phyloP scores from a whole-genome alignment of 1,284 basidiomycete genomes.

The Sanghuangporus sanghuang region DNA sequence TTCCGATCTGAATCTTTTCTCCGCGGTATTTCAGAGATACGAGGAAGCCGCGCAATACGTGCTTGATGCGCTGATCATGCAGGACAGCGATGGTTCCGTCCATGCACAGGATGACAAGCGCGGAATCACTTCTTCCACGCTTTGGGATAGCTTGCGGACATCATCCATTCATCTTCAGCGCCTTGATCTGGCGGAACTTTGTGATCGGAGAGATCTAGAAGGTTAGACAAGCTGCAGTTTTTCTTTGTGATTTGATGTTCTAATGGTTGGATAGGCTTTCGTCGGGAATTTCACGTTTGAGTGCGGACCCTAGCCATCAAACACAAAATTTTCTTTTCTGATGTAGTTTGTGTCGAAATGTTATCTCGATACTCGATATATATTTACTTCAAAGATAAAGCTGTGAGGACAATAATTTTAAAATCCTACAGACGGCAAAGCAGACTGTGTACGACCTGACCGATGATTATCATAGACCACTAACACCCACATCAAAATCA shows the following conservation, averaged over 20 bases:
- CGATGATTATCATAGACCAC: not conserved
- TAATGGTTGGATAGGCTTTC: conserved; percentile 5
- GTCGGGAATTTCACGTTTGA: conserved; percentile 15
- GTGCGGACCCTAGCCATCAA: conserved; percentile 1
- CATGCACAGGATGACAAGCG: conserved; percentile 48
- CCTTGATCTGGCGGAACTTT: conserved; percentile 66
- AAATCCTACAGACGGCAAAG: not conserved
- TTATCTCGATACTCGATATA: not conserved
- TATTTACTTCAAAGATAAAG: too few species aligned
- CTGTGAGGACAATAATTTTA: not conserved
- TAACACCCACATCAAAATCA: not conserved
- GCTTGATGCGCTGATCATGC: conserved; percentile 79
- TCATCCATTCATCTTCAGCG: conserved; percentile 75
- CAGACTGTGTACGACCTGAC: not conserved
- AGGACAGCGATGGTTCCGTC: conserved; percentile 71
- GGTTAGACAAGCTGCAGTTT: conserved; percentile 36
- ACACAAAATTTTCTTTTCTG: not conserved
- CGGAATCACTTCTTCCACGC: conserved; percentile 67
- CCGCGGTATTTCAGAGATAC: conserved; percentile 48
- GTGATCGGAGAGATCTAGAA: conserved; percentile 67
- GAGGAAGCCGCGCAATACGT: conserved; percentile 82
- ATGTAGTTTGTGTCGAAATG: not conserved
- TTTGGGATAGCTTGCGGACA: conserved; percentile 85
- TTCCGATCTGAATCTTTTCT: conserved; percentile 5
- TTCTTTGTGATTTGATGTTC: conserved; percentile 5